Evolutionary conservation across 1,139 yeast genomes (phyloP).

Genomic region (Pichia kudriavzevii): DNA sequence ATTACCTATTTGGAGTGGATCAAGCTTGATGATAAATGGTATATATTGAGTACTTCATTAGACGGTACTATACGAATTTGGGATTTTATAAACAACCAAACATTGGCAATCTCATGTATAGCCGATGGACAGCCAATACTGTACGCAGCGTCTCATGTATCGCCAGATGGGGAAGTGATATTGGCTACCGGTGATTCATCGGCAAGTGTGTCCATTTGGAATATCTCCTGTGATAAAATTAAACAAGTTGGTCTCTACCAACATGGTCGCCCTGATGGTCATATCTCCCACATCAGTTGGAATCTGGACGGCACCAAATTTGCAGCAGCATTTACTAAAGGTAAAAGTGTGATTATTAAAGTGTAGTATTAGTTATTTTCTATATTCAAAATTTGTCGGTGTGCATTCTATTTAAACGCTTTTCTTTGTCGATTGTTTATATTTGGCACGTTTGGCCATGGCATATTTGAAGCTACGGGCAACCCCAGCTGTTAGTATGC

Average conservation of each 20-base stretch:
- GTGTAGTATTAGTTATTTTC: conserved; percentile 4
- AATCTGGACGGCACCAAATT: conserved; percentile 16
- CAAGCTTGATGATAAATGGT: conserved; percentile 24
- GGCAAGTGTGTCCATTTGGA: conserved; percentile 53
- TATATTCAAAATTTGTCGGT: neutral
- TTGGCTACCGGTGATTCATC: conserved; percentile 59
- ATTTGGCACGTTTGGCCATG: conserved; percentile 54
- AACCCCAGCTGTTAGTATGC: conserved; percentile 81
- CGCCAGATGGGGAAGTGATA: conserved; percentile 37
- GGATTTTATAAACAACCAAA: conserved; percentile 44
- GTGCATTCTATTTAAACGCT: neutral
- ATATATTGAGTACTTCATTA: conserved; percentile 40
- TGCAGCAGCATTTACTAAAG: conserved; percentile 19
- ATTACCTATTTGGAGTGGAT: conserved; percentile 52
- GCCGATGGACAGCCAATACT: conserved; percentile 46
- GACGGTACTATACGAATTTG: conserved; percentile 69
- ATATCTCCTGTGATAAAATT: conserved; percentile 25
- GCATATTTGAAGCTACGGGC: conserved; percentile 69
- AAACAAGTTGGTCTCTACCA: conserved; percentile 17
- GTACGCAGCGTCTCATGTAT: conserved; percentile 36
- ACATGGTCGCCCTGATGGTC: conserved; percentile 12
- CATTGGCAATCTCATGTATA: conserved; percentile 32
- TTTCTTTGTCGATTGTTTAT: conserved; percentile 14
- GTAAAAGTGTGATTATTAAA: conserved; percentile 21
- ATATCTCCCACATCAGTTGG: conserved; percentile 20